Percentiles rank a stretch among this genome's conserved stretches.
These are phyloP conservation scores for Kwoniella mangroviensis DNA, from an alignment of 768 basidiomycete genomes.

Conservation along the genomic window DNA sequence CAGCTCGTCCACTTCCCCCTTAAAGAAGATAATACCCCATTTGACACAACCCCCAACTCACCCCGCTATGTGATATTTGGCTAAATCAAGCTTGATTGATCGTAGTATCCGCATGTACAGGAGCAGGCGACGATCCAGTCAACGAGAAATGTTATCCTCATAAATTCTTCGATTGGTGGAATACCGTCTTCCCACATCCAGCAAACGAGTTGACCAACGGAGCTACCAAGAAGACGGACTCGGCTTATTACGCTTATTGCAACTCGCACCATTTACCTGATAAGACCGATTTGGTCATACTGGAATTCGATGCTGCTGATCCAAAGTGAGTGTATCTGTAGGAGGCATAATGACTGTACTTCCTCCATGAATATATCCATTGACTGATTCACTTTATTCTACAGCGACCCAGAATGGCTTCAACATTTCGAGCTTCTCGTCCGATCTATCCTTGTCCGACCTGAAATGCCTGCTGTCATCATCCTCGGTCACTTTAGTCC, in stretches of 20 bases:
- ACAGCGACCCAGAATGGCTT: constrained; percentile 71
- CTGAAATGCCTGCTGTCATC: constrained; percentile 87
- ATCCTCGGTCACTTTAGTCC: constrained; percentile 95
- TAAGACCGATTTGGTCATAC: constrained; percentile 86
- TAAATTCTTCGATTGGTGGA: constrained; percentile 98
- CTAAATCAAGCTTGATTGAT: not conserved
- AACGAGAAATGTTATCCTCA: constrained; percentile 85
- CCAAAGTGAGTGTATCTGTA: constrained; percentile 66
- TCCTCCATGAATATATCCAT: not conserved
- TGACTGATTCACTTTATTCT: not conserved
- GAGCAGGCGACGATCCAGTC: constrained; percentile 88
- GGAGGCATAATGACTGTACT: not conserved
- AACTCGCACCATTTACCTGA: constrained; percentile 92
- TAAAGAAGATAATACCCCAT: too few species aligned
- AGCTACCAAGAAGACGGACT: constrained; percentile 87
- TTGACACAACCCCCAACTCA: too few species aligned
- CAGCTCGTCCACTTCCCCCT: not conserved
- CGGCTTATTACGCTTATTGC: constrained; percentile 94
- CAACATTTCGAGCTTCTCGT: constrained; percentile 90
- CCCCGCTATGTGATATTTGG: too few species aligned
- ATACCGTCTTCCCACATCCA: constrained; percentile 94
- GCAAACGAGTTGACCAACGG: constrained; percentile 98
- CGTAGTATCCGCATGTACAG: constrained; percentile 88
- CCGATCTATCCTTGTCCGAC: constrained; percentile 85
- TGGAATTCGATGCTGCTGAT: constrained; percentile 94